These are phyloP conservation scores for Euclidium syriacum DNA, from an alignment of 345 rosid species.

Conservation along the genomic window DNA sequence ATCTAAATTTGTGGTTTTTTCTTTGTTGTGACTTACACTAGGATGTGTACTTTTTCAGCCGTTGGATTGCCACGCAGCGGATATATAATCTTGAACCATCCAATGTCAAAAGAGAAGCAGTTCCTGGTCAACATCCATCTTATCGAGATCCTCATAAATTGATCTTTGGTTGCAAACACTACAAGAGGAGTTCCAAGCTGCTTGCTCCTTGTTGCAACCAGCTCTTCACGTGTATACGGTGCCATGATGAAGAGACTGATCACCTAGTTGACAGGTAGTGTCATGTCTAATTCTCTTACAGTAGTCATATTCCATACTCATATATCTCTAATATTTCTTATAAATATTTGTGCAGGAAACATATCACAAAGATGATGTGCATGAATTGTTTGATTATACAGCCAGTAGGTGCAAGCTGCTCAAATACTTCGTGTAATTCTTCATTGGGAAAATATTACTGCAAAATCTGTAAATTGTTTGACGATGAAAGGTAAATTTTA, in stretches of 20 bases:
- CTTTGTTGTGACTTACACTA: conserved; percentile 21
- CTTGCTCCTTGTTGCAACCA: conserved; percentile 60
- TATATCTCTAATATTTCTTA: not conserved
- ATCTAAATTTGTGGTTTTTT: not conserved
- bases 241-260: conserved; percentile 79
- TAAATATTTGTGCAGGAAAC: conserved; percentile 42
- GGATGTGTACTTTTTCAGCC: conserved; percentile 49
- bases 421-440: conserved; percentile 46
- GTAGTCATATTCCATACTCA: not conserved
- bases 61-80: conserved; percentile 56
- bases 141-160: conserved; percentile 40
- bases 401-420: conserved; percentile 53
- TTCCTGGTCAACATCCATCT: conserved; percentile 57
- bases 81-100: conserved; percentile 29
- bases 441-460: conserved; percentile 81
- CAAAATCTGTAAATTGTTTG: conserved; percentile 68
- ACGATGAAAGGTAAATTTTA: conserved; percentile 53
- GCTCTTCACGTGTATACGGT: conserved; percentile 64
- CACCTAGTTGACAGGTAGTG: conserved; percentile 67
- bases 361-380: conserved; percentile 74
- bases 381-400: conserved; percentile 74
- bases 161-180: conserved; percentile 70
- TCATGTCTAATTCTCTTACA: not conserved
- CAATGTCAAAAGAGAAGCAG: conserved; percentile 31
- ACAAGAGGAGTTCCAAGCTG: conserved; percentile 75